Base-by-base conservation (phyloP, 495 filamentous ascomycete species). In the Glutinoglossum americanum region DNA sequence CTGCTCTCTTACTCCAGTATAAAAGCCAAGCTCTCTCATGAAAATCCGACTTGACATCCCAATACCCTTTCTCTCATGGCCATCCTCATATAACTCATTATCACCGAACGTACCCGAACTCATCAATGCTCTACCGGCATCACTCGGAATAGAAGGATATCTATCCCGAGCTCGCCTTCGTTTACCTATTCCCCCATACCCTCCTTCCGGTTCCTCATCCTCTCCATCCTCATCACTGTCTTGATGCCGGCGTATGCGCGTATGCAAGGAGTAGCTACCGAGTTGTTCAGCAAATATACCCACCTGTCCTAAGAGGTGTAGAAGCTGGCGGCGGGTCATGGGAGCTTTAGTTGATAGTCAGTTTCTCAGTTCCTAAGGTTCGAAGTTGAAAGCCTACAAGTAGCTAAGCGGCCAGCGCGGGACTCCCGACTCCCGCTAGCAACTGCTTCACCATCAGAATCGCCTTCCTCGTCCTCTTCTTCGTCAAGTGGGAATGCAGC, bases 71-170 rank as follows among this genome's bases (percentile, higher is more conserved):
- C 71, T 77, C 54, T 69, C 74, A 9, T 66, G 67, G 47, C 64
- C 76, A 61, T 72, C 75, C 32, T 70, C 66, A 23, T 73, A 73
- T 48, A 72, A 66, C 51, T 78, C 72, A 56, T 76, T 82, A 23
- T 72, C 72, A 3, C 89, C 89, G 64, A 93, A 95, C 4, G 71
- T 72, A 0, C 89, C 89, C 17, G 81, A 80, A 27, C 77, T 71
- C 89, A 95, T 94, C 61, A 95, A 69, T 57, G 80, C 76, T 56
- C 66, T 73, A 10, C 89, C 89, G 57, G 79, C 73, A 6, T 87
- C 80, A 63, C 81, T 90, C 0, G 89, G 89, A 0, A 93, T 79
- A 58, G 80, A 81, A 19, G 88, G 86, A 57, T 83, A 85, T 55
- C 76, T 67, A 7, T 73, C 69, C 37, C 73, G 69, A 9, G 67